Conservation (phyloP, 179 eudicot species). For the Carnegiea gigantea region DNA sequence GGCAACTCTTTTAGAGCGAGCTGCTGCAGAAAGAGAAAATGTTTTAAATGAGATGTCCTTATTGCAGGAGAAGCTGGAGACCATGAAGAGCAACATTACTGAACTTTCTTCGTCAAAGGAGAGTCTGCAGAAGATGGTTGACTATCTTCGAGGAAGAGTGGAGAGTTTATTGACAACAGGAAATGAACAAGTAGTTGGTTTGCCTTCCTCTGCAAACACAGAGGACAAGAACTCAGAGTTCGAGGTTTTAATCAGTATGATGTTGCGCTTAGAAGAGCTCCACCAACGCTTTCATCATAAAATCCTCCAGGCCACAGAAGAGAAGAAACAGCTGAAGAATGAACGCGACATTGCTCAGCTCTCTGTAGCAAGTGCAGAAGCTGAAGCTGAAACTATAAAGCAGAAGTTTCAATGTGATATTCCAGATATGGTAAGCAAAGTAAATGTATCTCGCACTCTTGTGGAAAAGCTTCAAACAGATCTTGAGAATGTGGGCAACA, state of each 20-base stretch:
- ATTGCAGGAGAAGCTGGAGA: slow-evolving; percentile 50
- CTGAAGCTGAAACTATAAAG: slow-evolving; percentile 46
- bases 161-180: slow-evolving; percentile 43
- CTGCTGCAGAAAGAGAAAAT: slow-evolving; percentile 36
- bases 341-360: slow-evolving; percentile 53
- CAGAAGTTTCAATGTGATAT: slow-evolving; percentile 56
- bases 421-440: slow-evolving; percentile 41
- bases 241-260: slow-evolving; percentile 30
- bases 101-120: slow-evolving; percentile 44
- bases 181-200: slow-evolving; percentile 21
- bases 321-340: slow-evolving; percentile 47
- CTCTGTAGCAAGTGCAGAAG: slow-evolving; percentile 38
- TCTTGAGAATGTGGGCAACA: slow-evolving; percentile 52
- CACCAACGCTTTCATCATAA: slow-evolving; percentile 38
- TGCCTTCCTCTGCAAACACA: background rate
- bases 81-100: slow-evolving; percentile 34
- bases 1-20: slow-evolving; percentile 41
- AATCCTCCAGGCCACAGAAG: slow-evolving; percentile 47
- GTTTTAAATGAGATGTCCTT: slow-evolving; percentile 43
- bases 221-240: slow-evolving; percentile 28
- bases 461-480: slow-evolving; percentile 59
- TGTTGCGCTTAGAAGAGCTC: slow-evolving; percentile 49
- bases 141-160: slow-evolving; percentile 49
- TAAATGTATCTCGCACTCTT: slow-evolving; percentile 48
- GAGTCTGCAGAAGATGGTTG: slow-evolving; percentile 43